Conservation (phyloP, 2,329 filamentous ascomycete genomes). For the Curvularia sp. region DNA sequence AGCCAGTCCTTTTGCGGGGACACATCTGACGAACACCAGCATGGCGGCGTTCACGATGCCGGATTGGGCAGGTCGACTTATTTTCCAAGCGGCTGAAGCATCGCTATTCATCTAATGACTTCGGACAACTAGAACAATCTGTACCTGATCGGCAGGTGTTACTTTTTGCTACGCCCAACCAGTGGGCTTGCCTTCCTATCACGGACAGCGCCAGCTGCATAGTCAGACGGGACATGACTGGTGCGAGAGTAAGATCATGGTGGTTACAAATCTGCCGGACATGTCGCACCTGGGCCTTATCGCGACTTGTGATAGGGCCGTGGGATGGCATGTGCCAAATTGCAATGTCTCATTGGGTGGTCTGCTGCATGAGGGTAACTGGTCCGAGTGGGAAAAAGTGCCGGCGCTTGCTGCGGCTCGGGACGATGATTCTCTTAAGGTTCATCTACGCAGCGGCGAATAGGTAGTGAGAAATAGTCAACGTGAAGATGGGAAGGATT, state of each 20-base stretch:
- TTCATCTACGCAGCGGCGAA: constrained; percentile 29
- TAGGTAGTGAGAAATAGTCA: constrained; percentile 21
- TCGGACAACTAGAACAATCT: constrained; percentile 12
- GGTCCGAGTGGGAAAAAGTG: constrained; percentile 8
- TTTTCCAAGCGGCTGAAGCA: constrained; percentile 26
- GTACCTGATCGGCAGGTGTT: constrained; percentile 32
- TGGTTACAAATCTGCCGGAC: constrained; percentile 21
- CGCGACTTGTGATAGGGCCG: constrained; percentile 37
- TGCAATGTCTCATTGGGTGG: constrained; percentile 34
- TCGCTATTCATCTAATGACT: constrained; percentile 26
- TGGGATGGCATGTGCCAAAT: constrained; percentile 24
- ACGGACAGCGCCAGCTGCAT: constrained; percentile 37
- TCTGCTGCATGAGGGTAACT: constrained; percentile 24
- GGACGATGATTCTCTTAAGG: constrained; percentile 20
- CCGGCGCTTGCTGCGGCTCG: constrained; percentile 31
- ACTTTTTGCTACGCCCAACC: constrained; percentile 11
- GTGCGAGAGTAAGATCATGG: constrained; percentile 24
- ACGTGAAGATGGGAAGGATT: constrained; percentile 26
- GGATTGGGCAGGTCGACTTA: constrained; percentile 36
- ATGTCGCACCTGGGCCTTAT: constrained; percentile 40
- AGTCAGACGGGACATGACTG: constrained; percentile 23
- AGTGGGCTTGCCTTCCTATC: constrained; percentile 37
- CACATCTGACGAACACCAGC: constrained; percentile 15
- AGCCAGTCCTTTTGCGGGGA: neutral
- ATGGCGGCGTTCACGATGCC: constrained; percentile 28